These are phyloP conservation scores for Domatiomyces globalis DNA, from an alignment of 2,329 filamentous ascomycete genomes.

Conservation along the genomic window DNA sequence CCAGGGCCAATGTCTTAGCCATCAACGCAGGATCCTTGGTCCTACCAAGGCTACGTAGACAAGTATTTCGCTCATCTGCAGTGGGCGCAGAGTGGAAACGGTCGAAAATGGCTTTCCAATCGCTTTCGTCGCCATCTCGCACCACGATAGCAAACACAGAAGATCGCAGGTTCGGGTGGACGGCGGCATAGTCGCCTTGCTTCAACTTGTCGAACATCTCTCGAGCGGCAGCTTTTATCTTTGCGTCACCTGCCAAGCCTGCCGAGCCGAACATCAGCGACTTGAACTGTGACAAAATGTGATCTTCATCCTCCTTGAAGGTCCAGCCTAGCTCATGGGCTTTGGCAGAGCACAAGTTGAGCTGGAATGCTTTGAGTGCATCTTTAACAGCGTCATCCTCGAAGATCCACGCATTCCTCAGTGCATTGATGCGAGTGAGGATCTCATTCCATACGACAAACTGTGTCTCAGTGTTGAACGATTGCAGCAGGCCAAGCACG, in stretches of 20 bases:
- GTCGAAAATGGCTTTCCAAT: constrained; percentile 66
- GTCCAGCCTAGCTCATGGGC: constrained; percentile 80
- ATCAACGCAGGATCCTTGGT: constrained; percentile 67
- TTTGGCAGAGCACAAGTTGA: constrained; percentile 60
- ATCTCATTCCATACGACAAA: constrained; percentile 96
- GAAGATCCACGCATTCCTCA: constrained; percentile 78
- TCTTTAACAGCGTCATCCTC: constrained; percentile 59
- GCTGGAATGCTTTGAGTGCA: constrained; percentile 70
- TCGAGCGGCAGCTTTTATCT: constrained; percentile 64
- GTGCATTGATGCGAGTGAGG: constrained; percentile 58
- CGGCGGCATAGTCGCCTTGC: constrained; percentile 60
- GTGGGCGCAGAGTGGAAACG: constrained; percentile 62
- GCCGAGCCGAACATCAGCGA: constrained; percentile 74
- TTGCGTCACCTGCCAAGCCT: constrained; percentile 64
- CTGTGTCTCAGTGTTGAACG: constrained; percentile 66
- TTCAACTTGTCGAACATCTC: constrained; percentile 83
- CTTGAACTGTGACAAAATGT: constrained; percentile 91
- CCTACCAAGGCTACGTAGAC: constrained; percentile 68
- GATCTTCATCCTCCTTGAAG: constrained; percentile 71
- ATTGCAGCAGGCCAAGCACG: constrained; percentile 65
- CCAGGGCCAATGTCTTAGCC: constrained; percentile 60
- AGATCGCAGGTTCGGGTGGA: constrained; percentile 81
- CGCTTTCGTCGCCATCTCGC: constrained; percentile 69
- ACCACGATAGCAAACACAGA: constrained; percentile 77
- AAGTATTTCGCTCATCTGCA: constrained; percentile 81